Base-by-base conservation (phyloP, 306 rosid genomes). In the Gynostemma pentaphyllum region DNA sequence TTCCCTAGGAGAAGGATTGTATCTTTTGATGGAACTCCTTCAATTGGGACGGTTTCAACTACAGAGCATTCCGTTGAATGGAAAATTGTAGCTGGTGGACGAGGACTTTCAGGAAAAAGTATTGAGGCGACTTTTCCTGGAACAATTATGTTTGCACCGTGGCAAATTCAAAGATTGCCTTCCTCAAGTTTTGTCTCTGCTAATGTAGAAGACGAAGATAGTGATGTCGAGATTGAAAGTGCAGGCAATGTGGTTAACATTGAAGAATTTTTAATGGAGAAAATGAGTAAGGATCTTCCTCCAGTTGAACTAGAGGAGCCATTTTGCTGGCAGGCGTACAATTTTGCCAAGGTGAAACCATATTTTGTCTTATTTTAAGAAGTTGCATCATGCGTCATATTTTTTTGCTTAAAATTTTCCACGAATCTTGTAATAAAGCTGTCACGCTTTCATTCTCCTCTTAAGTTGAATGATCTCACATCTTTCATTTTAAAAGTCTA, bases 301-400 rank as follows among this genome's bases (percentile, higher is more conserved):
- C 87, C 95, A 9, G 95, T 81, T 63, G 95, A 94, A 76, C 83
- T 92, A 78, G 99, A 88, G 73, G 97, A 92, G 79, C 94, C 97
- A 79, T 92, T 88, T 81, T 88, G 87, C 83, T 92, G 99, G 99
- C 95, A 79, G 77, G 97, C 97, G 21, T 92, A 88, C 76, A 88
- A 88, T 71, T 88, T 81, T 64, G 96, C 99, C 29, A 92, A 86
- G 81, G 99, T 92, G 81, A 22, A 72, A 53, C 19, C 18, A 66
- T 49, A 37, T 50, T 24, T 42, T 36, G 49, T n/a, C 40, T 9
- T 47, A 50, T 57, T n/a, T n/a, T 62, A 54, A 61, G 13, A 41
- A 52, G n/a, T 69, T 48, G 56, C 51, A 32, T 29, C 29, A 1
- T 45, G 39, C 28, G 3, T 53, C 28, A 26, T 22, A 2, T 14